Evolutionary conservation across 306 rosid genomes (phyloP), one percentile per base, ranked within the genome.

Genomic region (Astragalus glycyphyllos): DNA sequence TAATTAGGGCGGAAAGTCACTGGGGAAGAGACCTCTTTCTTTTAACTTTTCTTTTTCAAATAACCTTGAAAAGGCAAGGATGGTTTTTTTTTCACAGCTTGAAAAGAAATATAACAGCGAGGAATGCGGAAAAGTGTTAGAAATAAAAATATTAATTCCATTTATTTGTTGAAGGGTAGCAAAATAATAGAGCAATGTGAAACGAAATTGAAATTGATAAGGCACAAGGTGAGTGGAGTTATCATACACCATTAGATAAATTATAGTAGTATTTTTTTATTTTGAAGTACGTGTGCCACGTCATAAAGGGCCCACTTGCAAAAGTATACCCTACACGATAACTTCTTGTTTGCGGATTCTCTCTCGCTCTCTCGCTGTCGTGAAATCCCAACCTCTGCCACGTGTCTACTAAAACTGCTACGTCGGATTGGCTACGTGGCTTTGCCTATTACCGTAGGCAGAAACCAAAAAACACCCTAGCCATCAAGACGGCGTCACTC

Each of bases 201-300:
- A 57, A 44, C 29, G 35, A 26, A 31, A 50, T 42, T 23, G 14
- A 74, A 40, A 50, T 41, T 65, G 6, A 65, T 54, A 65, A 23
- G 45, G 17, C 23, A 2, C 23, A 71, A 32, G 71, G 8, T 11
- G 1, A 74, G 85, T 81, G 66, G 58, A 11, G 45, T 44, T 58
- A 81, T 71, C 75, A 48, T 9, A 20, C 65, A 20, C 65, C 38
- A 71, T 70, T 46, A 11, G 47, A 55, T 29, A 46, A 44, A 6
- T 35, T 35, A 35, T 31, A 44, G 0, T 26, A 26, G 23, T 26
- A 26, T 26, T 15, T 44, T 74, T 31, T 49, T 62, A 64, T 29
- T 31, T 64, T 17, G 63, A 46, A 76, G 71, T 69, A 79, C 79
- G 79, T 32, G 79, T 77, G 84, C 86, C 90, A 84, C 87, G 86